Conservation (phyloP, 2,329 filamentous ascomycete genomes). For the Cercospora sp. region DNA sequence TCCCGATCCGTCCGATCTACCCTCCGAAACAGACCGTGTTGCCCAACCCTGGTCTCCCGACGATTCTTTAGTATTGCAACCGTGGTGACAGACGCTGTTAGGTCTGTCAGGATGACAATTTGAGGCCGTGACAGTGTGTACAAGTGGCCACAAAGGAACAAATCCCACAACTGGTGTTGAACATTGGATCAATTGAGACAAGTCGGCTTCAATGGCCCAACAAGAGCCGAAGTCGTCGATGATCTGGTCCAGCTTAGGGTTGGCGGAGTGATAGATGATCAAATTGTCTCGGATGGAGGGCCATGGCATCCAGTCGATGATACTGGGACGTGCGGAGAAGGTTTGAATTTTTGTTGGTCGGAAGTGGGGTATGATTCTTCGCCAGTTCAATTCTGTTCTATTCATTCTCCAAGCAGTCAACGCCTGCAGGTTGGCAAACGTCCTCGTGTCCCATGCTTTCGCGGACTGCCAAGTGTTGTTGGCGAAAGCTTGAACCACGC, state of each 20-base stretch:
- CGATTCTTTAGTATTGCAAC: background rate
- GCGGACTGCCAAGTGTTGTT: background rate
- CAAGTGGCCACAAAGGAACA: background rate
- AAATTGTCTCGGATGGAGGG: background rate
- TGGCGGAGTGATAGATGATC: background rate
- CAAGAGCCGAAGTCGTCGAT: background rate
- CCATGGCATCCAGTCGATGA: constrained; percentile 8
- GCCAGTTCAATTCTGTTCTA: background rate
- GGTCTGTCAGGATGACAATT: background rate
- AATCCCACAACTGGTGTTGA: background rate
- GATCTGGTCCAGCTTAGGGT: background rate
- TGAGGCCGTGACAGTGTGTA: background rate
- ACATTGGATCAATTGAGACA: background rate
- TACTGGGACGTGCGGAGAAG: background rate
- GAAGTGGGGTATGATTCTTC: background rate
- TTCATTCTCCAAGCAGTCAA: background rate
- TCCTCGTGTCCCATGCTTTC: background rate
- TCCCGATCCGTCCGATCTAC: background rate
- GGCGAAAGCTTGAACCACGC: background rate
- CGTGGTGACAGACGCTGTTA: background rate
- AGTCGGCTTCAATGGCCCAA: background rate
- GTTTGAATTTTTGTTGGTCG: background rate
- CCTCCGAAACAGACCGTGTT: background rate
- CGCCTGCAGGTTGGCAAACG: background rate
- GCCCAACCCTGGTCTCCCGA: background rate